Conservation (phyloP, 805 yeast species). For the Candida vartiovaarae region DNA sequence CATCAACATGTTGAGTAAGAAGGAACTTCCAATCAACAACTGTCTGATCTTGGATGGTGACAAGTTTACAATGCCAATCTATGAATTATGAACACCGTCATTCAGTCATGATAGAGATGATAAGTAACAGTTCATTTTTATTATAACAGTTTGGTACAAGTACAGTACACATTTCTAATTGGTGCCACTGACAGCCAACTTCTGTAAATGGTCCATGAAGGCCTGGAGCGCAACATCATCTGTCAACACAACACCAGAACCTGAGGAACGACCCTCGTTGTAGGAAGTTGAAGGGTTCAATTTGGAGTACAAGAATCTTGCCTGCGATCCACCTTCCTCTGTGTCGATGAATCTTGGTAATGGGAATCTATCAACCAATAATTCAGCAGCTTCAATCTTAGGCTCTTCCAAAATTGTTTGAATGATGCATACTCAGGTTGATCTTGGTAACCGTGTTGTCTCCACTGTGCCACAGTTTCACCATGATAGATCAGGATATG, state of each 20-base stretch:
- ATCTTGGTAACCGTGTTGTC: constrained; percentile 90
- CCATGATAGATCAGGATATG: constrained; percentile 95
- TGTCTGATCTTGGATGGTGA: constrained; percentile 70
- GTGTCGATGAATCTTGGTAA: constrained; percentile 95
- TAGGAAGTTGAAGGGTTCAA: constrained; percentile 90
- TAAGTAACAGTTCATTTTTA: background rate
- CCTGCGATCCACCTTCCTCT: constrained; percentile 98
- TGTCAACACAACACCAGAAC: constrained; percentile 75
- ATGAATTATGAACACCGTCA: constrained; percentile 30
- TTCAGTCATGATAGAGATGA: background rate
- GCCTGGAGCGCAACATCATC: constrained; percentile 95
- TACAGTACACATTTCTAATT: background rate
- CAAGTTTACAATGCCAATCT: constrained; percentile 71
- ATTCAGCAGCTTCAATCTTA: constrained; percentile 83
- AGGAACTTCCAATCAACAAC: constrained; percentile 79
- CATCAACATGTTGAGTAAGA: constrained; percentile 69
- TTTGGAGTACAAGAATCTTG: constrained; percentile 90
- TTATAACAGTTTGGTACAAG: background rate
- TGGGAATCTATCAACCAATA: constrained; percentile 92
- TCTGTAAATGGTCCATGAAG: constrained; percentile 91
- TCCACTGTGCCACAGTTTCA: constrained; percentile 91
- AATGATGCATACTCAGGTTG: constrained; percentile 85
- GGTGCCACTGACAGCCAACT: constrained; percentile 58
- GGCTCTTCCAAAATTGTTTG: constrained; percentile 84
- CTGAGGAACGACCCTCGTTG: constrained; percentile 42